Base-by-base conservation (phyloP, 768 basidiomycete species). In the Rhodocollybia butyracea region DNA sequence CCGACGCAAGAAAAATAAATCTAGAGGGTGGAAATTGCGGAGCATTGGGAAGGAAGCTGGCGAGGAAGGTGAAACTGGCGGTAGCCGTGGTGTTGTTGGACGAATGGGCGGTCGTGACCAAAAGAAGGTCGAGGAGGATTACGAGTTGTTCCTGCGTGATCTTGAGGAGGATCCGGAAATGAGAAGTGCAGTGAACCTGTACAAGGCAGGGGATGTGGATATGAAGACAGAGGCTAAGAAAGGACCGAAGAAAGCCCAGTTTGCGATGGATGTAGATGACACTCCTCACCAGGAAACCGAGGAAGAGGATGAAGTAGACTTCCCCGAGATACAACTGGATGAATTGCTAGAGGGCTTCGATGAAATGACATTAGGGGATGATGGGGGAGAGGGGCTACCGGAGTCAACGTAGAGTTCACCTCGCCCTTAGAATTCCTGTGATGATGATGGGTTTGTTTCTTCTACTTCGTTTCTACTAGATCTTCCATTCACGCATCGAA, bases 81-180 rank as follows among this genome's bases (percentile, higher is more conserved):
- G 75, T 46, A 88, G 84, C 31, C 76, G 91, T 40, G 94, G 94
- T 54, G 87, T 94, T n/a, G 86, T 96, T 41, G 94, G 94, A 1
- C 76, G 93, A 45, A 79, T 89, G 80, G 94, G 94, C 11, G 94
- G 94, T 32, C 77, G 93, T 45, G 94, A 96, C 72, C 82, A 86
- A 71, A 86, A 81, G 75, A 94, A 94, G 77, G 91, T 98, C 56
- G 94, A 98, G 62, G 86, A 92, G 67, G 96, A 99, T 67, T 99
- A 98, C 71, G 97, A 98, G 75, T 60, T 91, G 48, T 99, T 99
- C 83, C 74, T 98, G 70, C 82, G 89, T 43, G 94, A 97, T 59
- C 71, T 98, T 46, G 94, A 97, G 70, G 96, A 98, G 69, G 95
- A 98, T 71, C 86, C 87, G 21, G 95, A 98, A 76, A 74, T 98